Conservation (phyloP, 2,329 filamentous ascomycete genomes). For the Penicillium sp. region DNA sequence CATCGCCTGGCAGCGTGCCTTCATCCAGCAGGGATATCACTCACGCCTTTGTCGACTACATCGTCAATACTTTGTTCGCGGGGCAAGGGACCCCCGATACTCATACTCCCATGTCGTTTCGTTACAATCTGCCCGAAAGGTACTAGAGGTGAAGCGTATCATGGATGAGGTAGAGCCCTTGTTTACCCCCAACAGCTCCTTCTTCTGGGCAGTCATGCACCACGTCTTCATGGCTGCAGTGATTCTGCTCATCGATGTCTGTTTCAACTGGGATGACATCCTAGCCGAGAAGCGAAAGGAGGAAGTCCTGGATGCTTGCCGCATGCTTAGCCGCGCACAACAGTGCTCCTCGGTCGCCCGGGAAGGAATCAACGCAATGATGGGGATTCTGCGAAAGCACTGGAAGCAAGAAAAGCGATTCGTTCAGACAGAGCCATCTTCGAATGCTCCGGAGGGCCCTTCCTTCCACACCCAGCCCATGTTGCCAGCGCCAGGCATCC, state of each 20-base stretch:
- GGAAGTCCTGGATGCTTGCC: conserved; percentile 44
- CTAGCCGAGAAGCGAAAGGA: conserved; percentile 38
- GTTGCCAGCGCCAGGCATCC: background rate
- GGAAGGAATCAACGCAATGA: conserved; percentile 43
- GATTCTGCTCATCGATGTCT: conserved; percentile 45
- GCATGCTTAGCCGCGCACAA: conserved; percentile 42
- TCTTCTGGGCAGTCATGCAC: conserved; percentile 41
- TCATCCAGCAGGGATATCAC: conserved; percentile 41
- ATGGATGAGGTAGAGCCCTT: conserved; percentile 36
- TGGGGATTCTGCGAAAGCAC: conserved; percentile 39
- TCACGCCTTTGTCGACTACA: conserved; percentile 45
- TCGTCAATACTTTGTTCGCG: conserved; percentile 44
- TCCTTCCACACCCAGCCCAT: background rate
- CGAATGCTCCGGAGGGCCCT: background rate
- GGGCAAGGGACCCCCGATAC: conserved; percentile 39
- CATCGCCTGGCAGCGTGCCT: conserved; percentile 41
- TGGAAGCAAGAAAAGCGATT: conserved; percentile 26
- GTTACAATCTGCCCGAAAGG: conserved; percentile 42
- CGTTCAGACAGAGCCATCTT: background rate
- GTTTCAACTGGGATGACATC: conserved; percentile 45
- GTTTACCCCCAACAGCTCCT: conserved; percentile 31
- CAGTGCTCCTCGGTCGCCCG: conserved; percentile 34
- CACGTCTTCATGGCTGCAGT: conserved; percentile 48
- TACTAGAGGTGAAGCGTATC: conserved; percentile 41
- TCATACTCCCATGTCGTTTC: conserved; percentile 45